Conservation (phyloP, 768 basidiomycete genomes). For the Tulasnella sp. region DNA sequence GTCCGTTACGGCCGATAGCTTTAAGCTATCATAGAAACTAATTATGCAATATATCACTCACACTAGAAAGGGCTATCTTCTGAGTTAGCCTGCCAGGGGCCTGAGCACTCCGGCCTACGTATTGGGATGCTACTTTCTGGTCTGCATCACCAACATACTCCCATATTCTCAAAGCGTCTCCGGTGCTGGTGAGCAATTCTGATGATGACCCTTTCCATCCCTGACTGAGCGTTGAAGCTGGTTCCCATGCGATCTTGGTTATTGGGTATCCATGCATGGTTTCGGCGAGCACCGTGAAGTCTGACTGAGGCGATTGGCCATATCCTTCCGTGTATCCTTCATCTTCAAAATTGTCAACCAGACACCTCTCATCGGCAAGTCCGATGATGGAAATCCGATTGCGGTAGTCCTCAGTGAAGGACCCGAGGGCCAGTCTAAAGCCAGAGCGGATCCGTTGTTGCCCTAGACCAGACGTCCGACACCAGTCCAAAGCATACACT, state of each 20-base stretch:
- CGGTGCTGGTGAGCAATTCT: constrained; percentile 91
- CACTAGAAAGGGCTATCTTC: constrained; percentile 73
- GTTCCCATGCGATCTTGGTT: constrained; percentile 93
- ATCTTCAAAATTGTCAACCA: constrained; percentile 70
- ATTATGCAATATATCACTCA: constrained; percentile 48
- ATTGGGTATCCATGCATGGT: constrained; percentile 90
- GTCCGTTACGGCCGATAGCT: neutral
- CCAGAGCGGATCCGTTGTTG: constrained; percentile 68
- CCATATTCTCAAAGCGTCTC: constrained; percentile 90
- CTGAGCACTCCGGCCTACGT: constrained; percentile 68
- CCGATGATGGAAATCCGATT: constrained; percentile 81
- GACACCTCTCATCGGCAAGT: constrained; percentile 82
- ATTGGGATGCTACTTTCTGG: constrained; percentile 55
- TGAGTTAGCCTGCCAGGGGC: constrained; percentile 65
- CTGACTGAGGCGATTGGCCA: constrained; percentile 62
- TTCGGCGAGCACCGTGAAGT: constrained; percentile 85
- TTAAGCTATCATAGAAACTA: neutral
- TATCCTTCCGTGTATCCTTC: constrained; percentile 47
- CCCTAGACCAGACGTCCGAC: constrained; percentile 74
- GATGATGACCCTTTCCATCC: constrained; percentile 63
- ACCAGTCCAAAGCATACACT: constrained; percentile 86
- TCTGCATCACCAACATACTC: constrained; percentile 77
- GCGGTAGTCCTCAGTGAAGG: constrained; percentile 80
- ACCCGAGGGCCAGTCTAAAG: constrained; percentile 84
- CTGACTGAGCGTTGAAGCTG: constrained; percentile 69